Conservation (phyloP, 2,329 filamentous ascomycete genomes). For the Xylaria sp. region DNA sequence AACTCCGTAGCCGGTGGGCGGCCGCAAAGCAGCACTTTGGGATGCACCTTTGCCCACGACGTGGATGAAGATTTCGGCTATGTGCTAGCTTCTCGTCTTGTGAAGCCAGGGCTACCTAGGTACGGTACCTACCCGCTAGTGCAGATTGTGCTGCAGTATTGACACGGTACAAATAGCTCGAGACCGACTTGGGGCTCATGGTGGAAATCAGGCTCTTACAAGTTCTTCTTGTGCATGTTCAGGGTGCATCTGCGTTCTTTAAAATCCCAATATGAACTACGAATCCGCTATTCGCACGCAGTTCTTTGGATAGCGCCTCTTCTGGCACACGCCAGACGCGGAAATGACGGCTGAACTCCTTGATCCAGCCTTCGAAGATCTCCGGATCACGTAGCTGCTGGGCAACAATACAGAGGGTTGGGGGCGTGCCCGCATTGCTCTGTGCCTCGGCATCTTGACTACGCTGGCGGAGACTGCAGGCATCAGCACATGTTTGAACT, state of each 20-base stretch:
- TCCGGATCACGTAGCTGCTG: constrained; percentile 87
- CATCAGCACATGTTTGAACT: constrained; percentile 79
- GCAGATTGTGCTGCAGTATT: neutral
- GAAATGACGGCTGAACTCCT: constrained; percentile 69
- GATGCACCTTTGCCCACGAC: too few relatives aligned
- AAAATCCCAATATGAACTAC: constrained; percentile 80
- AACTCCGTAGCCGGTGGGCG: too few relatives aligned
- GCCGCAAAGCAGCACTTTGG: too few relatives aligned
- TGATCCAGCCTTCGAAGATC: constrained; percentile 83
- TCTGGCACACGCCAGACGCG: constrained; percentile 78
- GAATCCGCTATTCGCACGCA: constrained; percentile 74
- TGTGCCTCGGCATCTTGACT: constrained; percentile 7
- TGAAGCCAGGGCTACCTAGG: too few relatives aligned
- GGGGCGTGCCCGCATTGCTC: constrained; percentile 34
- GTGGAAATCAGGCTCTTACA: neutral
- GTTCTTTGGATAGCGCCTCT: constrained; percentile 59
- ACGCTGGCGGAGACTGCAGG: constrained; percentile 63
- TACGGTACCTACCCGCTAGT: neutral
- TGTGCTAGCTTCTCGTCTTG: neutral
- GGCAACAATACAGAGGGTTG: constrained; percentile 79
- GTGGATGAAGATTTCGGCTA: neutral
- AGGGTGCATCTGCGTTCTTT: constrained; percentile 34
- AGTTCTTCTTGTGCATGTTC: neutral
- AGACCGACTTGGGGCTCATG: neutral
- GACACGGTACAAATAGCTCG: neutral